Conservation (phyloP, 805 yeast species). For the Alloascoidea hylecoeti region DNA sequence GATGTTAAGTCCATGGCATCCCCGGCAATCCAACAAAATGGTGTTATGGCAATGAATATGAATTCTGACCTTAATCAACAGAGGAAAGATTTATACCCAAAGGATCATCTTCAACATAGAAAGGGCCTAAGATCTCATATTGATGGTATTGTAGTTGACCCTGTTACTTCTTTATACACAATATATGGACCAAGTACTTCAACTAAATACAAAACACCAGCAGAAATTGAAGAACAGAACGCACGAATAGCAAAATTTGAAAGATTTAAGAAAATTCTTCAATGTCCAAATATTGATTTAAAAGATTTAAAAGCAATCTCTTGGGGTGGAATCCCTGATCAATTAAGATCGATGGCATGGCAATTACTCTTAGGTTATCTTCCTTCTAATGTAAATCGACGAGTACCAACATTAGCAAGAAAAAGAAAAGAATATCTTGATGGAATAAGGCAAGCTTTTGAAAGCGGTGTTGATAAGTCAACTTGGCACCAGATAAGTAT, state of each 20-base stretch:
- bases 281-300: conserved; percentile 43
- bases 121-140: conserved; percentile 14
- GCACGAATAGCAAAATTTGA: conserved; percentile 35
- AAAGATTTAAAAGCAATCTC: conserved; percentile 62
- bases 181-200: conserved; percentile 3
- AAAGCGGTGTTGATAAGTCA: conserved; percentile 49
- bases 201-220: conserved; percentile 13
- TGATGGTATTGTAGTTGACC: conserved; percentile 25
- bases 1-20: too few species aligned
- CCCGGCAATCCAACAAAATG: too few species aligned
- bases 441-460: conserved; percentile 55
- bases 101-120: neutral
- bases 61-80: neutral
- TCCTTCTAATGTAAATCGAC: conserved; percentile 72
- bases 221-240: conserved; percentile 28
- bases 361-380: conserved; percentile 80
- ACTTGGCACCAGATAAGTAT: conserved; percentile 94
- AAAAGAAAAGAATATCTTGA: conserved; percentile 79
- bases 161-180: conserved; percentile 8
- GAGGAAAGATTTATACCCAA: neutral
- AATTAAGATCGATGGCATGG: conserved; percentile 78
- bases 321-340: conserved; percentile 92
- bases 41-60: neutral
- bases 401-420: conserved; percentile 52
- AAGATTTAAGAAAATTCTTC: conserved; percentile 52